phyloP scores from a whole-genome alignment of 257 asterid genomes.

The Dorcoceras hygrometricum region DNA sequence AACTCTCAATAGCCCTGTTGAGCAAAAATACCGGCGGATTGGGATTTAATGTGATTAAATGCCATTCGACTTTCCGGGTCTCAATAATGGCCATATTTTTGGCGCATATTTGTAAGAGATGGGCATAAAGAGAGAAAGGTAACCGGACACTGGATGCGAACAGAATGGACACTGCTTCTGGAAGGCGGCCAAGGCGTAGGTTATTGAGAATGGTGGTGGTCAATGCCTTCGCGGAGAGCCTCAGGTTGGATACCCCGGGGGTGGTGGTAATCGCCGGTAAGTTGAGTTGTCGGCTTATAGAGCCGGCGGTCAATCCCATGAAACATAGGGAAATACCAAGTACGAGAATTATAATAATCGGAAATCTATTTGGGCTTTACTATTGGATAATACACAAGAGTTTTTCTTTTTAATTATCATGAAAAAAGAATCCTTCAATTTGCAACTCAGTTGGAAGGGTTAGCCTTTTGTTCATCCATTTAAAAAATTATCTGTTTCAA shows the following conservation, averaged over 20 bases:
- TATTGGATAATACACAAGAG: too few relatives aligned
- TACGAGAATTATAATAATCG: too few relatives aligned
- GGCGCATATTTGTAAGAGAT: slow-evolving; percentile 62
- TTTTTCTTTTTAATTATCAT: too few relatives aligned
- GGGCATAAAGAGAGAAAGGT: slow-evolving; percentile 49
- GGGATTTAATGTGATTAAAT: slow-evolving; percentile 44
- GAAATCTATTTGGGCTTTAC: too few relatives aligned
- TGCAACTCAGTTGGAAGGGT: too few relatives aligned
- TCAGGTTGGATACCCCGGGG: slow-evolving; percentile 19
- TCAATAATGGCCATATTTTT: slow-evolving; percentile 52
- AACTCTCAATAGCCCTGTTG: slow-evolving; percentile 70
- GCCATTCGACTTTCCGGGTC: slow-evolving; percentile 69
- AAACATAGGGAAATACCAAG: not conserved
- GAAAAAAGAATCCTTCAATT: too few relatives aligned
- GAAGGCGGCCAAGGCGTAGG: slow-evolving; percentile 50
- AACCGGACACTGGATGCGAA: slow-evolving; percentile 51
- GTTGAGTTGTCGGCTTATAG: slow-evolving; percentile 28
- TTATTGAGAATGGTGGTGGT: slow-evolving; percentile 50
- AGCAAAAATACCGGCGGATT: slow-evolving; percentile 70
- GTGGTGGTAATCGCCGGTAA: slow-evolving; percentile 28
- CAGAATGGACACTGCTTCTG: slow-evolving; percentile 60
- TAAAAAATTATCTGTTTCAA: too few relatives aligned
- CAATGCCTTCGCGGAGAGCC: slow-evolving; percentile 34
- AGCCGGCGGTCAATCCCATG: slow-evolving; percentile 36
- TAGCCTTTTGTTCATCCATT: too few relatives aligned